Conservation (phyloP, 1,284 basidiomycete species). For the Cryptococcus sp. region DNA sequence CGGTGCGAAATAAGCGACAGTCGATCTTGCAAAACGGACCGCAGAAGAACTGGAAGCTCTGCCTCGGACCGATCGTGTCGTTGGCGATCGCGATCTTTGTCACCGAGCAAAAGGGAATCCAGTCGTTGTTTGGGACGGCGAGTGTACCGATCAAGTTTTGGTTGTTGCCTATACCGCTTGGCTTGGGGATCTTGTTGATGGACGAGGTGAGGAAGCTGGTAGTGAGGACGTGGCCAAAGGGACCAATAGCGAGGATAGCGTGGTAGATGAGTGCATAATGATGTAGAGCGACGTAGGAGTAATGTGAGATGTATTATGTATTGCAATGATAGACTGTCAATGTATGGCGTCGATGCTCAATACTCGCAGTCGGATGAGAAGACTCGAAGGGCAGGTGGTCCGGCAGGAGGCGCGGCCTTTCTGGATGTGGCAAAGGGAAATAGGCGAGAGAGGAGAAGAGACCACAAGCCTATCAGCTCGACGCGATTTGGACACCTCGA, state of each 20-base stretch:
- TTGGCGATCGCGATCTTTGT: constrained; percentile 49
- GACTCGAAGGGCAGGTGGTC: too few species aligned
- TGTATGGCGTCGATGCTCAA: too few species aligned
- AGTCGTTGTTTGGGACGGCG: constrained; percentile 3
- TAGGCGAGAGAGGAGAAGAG: too few species aligned
- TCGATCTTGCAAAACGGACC: constrained; percentile 49
- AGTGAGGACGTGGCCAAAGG: constrained; percentile 5
- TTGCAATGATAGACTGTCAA: too few species aligned
- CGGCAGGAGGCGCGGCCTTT: too few species aligned
- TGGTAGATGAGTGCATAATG: too few species aligned
- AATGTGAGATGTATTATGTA: too few species aligned
- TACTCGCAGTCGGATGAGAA: too few species aligned
- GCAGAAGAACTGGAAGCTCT: constrained; percentile 46
- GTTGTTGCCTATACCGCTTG: constrained; percentile 1
- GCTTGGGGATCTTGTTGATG: neutral
- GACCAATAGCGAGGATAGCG: neutral
- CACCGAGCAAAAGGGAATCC: constrained; percentile 1
- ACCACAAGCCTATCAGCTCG: too few species aligned
- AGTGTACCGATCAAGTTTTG: constrained; percentile 3
- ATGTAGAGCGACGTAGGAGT: too few species aligned
- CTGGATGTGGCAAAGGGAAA: too few species aligned
- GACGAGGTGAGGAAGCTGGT: constrained; percentile 5
- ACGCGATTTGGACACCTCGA: too few species aligned
- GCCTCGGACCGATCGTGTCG: constrained; percentile 50
- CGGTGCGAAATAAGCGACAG: constrained; percentile 50